Evolutionary conservation across 1,284 basidiomycete genomes (phyloP).

Genomic region (Irpex sp.): DNA sequence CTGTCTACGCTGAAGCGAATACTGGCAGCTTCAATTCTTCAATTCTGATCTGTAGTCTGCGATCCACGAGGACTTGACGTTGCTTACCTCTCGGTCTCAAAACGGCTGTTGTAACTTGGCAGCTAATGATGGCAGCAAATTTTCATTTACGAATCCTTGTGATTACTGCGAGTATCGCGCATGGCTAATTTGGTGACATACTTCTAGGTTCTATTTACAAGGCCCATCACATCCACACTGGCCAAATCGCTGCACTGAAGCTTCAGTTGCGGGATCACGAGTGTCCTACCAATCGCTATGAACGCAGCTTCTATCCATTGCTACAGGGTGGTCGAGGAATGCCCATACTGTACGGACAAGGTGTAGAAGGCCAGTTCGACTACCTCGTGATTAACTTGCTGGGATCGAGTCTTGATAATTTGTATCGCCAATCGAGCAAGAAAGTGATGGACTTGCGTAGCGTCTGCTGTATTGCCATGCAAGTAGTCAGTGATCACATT

Average conservation of each 20-base stretch:
- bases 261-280: slow-evolving; percentile 63
- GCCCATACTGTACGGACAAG: slow-evolving; percentile 62
- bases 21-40: no score
- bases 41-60: no score
- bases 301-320: slow-evolving; percentile 63
- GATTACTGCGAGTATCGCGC: background rate
- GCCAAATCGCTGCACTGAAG: slow-evolving; percentile 65
- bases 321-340: slow-evolving; percentile 72
- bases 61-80: background rate
- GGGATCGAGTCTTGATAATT: slow-evolving; percentile 60
- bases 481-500: slow-evolving; percentile 48
- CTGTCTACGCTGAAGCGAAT: no score
- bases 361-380: slow-evolving; percentile 60
- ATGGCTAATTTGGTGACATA: background rate
- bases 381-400: slow-evolving; percentile 74
- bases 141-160: background rate
- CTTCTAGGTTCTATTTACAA: slow-evolving; percentile 61
- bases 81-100: background rate
- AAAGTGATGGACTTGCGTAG: slow-evolving; percentile 63
- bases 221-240: slow-evolving; percentile 52
- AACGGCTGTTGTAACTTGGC: background rate
- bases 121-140: background rate
- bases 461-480: slow-evolving; percentile 69
- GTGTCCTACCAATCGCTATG: slow-evolving; percentile 72
- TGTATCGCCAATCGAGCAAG: slow-evolving; percentile 53